Percentiles rank a stretch among this genome's conserved stretches.
phyloP scores from a whole-genome alignment of 257 asterid genomes.

The Knoxia roxburghii region DNA sequence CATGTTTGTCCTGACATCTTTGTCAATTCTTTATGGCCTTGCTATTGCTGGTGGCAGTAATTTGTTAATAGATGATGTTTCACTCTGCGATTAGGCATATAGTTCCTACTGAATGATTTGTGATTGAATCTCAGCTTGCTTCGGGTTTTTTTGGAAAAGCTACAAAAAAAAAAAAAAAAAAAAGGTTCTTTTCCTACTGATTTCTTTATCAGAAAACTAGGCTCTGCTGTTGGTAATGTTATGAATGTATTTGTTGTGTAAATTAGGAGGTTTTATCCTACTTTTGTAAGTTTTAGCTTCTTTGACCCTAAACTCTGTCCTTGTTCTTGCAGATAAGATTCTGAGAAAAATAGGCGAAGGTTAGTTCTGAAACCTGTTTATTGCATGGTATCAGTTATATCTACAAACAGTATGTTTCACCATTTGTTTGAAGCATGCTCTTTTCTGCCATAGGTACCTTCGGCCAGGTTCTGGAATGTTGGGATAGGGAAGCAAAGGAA shows the following conservation, averaged over 20 bases:
- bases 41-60: neutral
- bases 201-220: neutral
- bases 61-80: neutral
- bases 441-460: constrained; percentile 37
- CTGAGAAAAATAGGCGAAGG: constrained; percentile 51
- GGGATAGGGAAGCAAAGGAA: constrained; percentile 45
- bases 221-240: neutral
- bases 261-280: neutral
- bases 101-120: neutral
- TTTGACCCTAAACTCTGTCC: constrained; percentile 17
- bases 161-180: neutral
- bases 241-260: neutral
- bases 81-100: neutral
- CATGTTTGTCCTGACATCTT: neutral
- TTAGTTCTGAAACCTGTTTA: constrained; percentile 16
- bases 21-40: neutral
- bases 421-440: neutral
- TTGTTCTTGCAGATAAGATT: constrained; percentile 45
- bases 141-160: neutral
- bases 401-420: neutral
- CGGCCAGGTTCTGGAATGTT: constrained; percentile 53
- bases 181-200: neutral
- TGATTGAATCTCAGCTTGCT: neutral
- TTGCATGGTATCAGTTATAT: neutral
- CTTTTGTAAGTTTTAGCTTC: neutral